Evolutionary conservation across 2,329 filamentous ascomycete genomes (phyloP).

Genomic region (Parafenestella ontariensis): DNA sequence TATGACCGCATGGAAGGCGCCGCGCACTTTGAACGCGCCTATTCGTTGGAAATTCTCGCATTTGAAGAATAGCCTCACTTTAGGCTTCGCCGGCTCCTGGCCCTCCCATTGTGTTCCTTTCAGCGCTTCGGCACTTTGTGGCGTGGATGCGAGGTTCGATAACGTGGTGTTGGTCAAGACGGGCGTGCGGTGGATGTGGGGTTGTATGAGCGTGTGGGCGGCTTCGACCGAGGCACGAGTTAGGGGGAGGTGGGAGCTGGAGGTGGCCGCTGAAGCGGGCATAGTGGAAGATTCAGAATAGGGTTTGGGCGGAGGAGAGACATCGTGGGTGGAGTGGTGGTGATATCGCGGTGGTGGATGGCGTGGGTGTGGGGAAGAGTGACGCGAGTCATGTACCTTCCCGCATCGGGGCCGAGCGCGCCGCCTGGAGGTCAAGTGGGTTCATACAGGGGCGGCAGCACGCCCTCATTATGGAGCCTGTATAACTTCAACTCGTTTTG

Average conservation of each 20-base stretch:
- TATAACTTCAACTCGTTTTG: not conserved
- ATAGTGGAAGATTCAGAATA: not conserved
- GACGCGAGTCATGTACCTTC: conserved; percentile 3
- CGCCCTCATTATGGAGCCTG: not conserved
- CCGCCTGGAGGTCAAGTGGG: not conserved
- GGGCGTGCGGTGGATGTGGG: conserved; percentile 82
- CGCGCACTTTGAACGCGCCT: conserved; percentile 91
- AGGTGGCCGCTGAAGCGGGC: not conserved
- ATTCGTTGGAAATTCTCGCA: conserved; percentile 92
- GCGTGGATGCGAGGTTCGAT: conserved; percentile 74
- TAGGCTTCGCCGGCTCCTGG: conserved; percentile 66
- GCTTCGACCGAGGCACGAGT: conserved; percentile 73
- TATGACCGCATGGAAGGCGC: conserved; percentile 85
- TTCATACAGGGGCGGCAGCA: not conserved
- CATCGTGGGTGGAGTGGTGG: conserved; percentile 12
- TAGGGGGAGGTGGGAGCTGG: conserved; percentile 62
- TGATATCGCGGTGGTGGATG: conserved; percentile 8
- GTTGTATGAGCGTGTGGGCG: conserved; percentile 76
- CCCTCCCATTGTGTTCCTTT: conserved; percentile 65
- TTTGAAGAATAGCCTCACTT: conserved; percentile 85
- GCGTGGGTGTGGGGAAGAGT: conserved; percentile 2
- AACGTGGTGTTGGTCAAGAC: conserved; percentile 81
- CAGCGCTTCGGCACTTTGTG: conserved; percentile 64
- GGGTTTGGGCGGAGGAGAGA: not conserved
- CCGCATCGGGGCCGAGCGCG: too few species aligned